Conservation (phyloP, 768 basidiomycete species). For the Fomitopsis serialis region DNA sequence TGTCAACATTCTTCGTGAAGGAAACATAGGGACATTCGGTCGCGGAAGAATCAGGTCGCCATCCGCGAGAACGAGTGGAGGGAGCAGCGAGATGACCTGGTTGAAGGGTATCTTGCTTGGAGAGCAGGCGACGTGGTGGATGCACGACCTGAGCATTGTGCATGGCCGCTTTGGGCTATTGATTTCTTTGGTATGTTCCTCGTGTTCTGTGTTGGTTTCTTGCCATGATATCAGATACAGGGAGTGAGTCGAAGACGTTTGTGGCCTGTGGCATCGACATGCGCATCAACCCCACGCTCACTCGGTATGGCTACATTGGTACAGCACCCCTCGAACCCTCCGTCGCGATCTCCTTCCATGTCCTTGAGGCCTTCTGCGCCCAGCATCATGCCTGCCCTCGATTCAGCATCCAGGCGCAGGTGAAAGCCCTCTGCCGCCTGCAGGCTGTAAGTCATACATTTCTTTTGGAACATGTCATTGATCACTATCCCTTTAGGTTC, state of each 20-base stretch:
- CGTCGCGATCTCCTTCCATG: conserved; percentile 13
- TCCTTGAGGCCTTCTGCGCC: conserved; percentile 20
- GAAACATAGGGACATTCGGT: no score
- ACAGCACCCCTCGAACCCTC: conserved; percentile 12
- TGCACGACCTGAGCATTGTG: neutral
- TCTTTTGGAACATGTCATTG: neutral
- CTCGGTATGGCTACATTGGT: conserved; percentile 18
- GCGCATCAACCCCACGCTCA: conserved; percentile 9
- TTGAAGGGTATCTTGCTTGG: neutral
- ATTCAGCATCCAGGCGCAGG: conserved; percentile 18
- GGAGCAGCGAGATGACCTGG: neutral
- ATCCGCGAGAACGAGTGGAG: neutral
- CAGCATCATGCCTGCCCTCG: conserved; percentile 21
- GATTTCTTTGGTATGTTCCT: conserved; percentile 2
- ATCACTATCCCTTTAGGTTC: neutral
- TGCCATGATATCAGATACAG: no score
- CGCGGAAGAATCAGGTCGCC: no score
- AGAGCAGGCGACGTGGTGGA: neutral
- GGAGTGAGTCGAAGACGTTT: neutral
- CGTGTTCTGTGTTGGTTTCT: neutral
- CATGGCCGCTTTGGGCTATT: neutral
- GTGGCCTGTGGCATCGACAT: neutral
- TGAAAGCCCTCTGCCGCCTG: conserved; percentile 11
- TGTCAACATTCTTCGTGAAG: no score
- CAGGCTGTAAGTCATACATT: conserved; percentile 16